Evolutionary conservation across 73 alveolate species (phyloP).

Genomic region (Blepharisma stoltei): DNA sequence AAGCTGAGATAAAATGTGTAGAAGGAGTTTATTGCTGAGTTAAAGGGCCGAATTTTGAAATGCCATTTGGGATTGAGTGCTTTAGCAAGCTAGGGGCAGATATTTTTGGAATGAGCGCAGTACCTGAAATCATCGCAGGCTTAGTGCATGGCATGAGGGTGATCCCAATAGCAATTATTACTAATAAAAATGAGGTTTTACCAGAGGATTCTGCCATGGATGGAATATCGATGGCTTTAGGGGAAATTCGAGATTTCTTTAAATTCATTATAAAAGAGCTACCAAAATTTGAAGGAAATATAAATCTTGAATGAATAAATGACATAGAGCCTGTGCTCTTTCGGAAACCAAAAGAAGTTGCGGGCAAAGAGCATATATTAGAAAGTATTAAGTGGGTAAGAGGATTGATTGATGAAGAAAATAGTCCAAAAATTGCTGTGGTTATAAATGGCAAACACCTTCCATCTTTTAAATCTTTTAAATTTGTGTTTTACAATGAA

Average conservation of each 20-base stretch:
- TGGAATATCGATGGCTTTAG: too few species aligned
- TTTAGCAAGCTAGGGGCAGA: slow-evolving; percentile 40
- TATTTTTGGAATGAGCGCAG: slow-evolving; percentile 47
- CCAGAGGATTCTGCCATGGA: too few species aligned
- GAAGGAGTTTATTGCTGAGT: slow-evolving; percentile 38
- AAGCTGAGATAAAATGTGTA: neutral
- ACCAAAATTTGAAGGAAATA: too few species aligned
- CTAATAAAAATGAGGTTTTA: neutral
- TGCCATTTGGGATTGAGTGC: slow-evolving; percentile 17
- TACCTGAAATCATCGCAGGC: slow-evolving; percentile 46
- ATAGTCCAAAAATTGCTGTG: too few species aligned
- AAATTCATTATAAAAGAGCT: too few species aligned
- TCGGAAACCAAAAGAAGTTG: too few species aligned
- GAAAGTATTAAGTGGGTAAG: too few species aligned
- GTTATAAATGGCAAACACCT: slow-evolving; percentile 19
- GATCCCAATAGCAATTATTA: slow-evolving; percentile 13
- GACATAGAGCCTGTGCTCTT: too few species aligned
- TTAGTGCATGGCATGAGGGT: slow-evolving; percentile 17
- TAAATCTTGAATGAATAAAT: too few species aligned
- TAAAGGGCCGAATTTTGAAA: slow-evolving; percentile 42
- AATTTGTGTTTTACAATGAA: slow-evolving; percentile 7
- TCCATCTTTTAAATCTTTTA: neutral
- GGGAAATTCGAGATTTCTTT: too few species aligned
- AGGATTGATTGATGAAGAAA: too few species aligned
- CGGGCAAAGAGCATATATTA: too few species aligned